A percentile compares a stretch with the other conserved stretches of the same genome.
These are phyloP conservation scores for Phytophthora niederhauseri DNA, from an alignment of 352 stramenopile genomes.

Conservation along the genomic window DNA sequence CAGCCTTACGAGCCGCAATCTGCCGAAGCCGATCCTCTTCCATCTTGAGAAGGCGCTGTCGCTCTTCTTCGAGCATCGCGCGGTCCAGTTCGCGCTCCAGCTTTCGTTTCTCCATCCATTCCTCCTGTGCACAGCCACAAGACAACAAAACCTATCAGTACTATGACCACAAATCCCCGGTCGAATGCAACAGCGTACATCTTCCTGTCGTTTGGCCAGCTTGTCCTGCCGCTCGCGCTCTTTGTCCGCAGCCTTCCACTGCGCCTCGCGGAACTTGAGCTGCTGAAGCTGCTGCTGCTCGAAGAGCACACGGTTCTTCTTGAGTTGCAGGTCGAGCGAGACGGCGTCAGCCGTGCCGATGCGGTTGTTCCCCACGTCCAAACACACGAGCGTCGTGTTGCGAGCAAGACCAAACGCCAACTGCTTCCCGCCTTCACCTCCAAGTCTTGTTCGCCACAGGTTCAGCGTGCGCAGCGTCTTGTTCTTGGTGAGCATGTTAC, in stretches of 20 bases:
- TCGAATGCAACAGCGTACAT: constrained; percentile 37
- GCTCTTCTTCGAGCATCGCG: constrained; percentile 51
- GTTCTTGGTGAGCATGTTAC: constrained; percentile 65
- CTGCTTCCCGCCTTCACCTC: constrained; percentile 68
- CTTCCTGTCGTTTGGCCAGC: constrained; percentile 53
- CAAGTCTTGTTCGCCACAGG: constrained; percentile 76
- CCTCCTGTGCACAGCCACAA: constrained; percentile 42
- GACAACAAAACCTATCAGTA: constrained; percentile 7
- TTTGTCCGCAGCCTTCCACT: constrained; percentile 56
- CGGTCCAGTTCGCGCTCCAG: constrained; percentile 58
- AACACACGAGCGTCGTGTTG: constrained; percentile 65
- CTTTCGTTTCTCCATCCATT: constrained; percentile 82
- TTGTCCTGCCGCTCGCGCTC: constrained; percentile 57
- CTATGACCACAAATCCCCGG: not conserved
- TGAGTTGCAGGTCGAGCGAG: constrained; percentile 53
- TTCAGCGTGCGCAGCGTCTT: constrained; percentile 69
- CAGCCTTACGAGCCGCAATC: constrained; percentile 67
- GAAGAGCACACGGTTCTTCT: constrained; percentile 55
- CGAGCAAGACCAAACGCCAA: constrained; percentile 58
- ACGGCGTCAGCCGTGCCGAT: constrained; percentile 57
- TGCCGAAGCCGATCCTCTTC: constrained; percentile 77
- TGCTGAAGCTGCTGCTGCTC: constrained; percentile 52
- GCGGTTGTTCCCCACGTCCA: constrained; percentile 87
- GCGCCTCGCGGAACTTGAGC: constrained; percentile 48
- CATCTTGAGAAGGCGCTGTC: constrained; percentile 51